phyloP scores from a whole-genome alignment of 2,329 filamentous ascomycete genomes.

The Fusarium xyrophilum region DNA sequence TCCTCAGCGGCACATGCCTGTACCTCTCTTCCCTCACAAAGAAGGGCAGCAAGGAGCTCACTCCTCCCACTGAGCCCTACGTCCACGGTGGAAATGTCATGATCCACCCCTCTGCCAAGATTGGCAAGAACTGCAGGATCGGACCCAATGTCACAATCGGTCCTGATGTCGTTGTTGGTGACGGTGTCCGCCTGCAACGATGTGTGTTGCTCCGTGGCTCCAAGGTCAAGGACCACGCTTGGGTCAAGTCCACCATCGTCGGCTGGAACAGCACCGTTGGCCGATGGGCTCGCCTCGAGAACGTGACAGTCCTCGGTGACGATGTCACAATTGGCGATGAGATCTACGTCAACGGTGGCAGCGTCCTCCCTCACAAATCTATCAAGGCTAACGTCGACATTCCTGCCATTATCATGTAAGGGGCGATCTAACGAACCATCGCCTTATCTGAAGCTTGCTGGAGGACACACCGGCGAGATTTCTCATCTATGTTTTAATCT shows the following conservation, averaged over 20 bases:
- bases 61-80: conserved; percentile 74
- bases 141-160: conserved; percentile 97
- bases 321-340: conserved; percentile 98
- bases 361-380: conserved; percentile 95
- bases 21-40: conserved; percentile 94
- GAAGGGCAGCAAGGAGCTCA: conserved; percentile 85
- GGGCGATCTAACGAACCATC: conserved; percentile 39
- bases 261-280: conserved; percentile 98
- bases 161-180: conserved; percentile 88
- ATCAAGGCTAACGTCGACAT: conserved; percentile 98
- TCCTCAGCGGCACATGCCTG: conserved; percentile 92
- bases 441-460: conserved; percentile 15
- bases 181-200: conserved; percentile 92
- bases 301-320: conserved; percentile 96
- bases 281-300: conserved; percentile 95
- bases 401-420: conserved; percentile 72
- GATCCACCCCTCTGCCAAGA: conserved; percentile 92
- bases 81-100: conserved; percentile 95
- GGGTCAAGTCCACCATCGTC: conserved; percentile 98
- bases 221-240: conserved; percentile 98
- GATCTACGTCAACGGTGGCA: conserved; percentile 97
- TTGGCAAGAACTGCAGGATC: conserved; percentile 98
- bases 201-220: conserved; percentile 87
- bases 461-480: conserved; percentile 34
- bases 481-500: conserved; percentile 28